Conservation (phyloP, 768 basidiomycete genomes). For the Kwoniella mangroviensis region DNA sequence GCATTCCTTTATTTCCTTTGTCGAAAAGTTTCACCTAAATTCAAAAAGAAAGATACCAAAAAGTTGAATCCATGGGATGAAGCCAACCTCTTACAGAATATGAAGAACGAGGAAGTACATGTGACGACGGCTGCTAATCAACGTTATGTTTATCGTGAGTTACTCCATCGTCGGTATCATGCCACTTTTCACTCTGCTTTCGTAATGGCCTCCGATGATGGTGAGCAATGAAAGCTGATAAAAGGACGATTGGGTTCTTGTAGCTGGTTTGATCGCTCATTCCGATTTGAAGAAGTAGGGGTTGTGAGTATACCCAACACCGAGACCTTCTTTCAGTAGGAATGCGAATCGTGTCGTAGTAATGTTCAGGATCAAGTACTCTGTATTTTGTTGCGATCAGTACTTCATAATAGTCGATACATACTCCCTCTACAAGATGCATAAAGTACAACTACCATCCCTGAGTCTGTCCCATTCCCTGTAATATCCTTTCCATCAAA, state of each 20-base stretch:
- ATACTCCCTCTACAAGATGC: not conserved
- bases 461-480: constrained; percentile 55
- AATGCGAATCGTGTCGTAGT: too few relatives aligned
- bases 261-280: constrained; percentile 47
- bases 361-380: too few relatives aligned
- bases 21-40: constrained; percentile 16
- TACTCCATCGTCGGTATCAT: too few relatives aligned
- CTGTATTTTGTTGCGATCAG: too few relatives aligned
- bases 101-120: constrained; percentile 49
- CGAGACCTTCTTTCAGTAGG: not conserved
- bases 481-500: constrained; percentile 81
- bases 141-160: constrained; percentile 53
- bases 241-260: not conserved
- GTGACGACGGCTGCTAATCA: constrained; percentile 48
- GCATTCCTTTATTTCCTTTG: constrained; percentile 32
- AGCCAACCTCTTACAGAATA: constrained; percentile 45
- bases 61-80: constrained; percentile 45
- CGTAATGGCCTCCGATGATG: too few relatives aligned
- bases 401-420: not conserved
- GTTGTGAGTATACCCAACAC: not conserved
- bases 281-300: constrained; percentile 42
- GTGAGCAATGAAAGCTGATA: too few relatives aligned
- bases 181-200: too few relatives aligned
- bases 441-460: constrained; percentile 36
- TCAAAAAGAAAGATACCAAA: constrained; percentile 22